These are phyloP conservation scores for Stemphylium beticola DNA, from an alignment of 2,329 filamentous ascomycete genomes.

Conservation along the genomic window DNA sequence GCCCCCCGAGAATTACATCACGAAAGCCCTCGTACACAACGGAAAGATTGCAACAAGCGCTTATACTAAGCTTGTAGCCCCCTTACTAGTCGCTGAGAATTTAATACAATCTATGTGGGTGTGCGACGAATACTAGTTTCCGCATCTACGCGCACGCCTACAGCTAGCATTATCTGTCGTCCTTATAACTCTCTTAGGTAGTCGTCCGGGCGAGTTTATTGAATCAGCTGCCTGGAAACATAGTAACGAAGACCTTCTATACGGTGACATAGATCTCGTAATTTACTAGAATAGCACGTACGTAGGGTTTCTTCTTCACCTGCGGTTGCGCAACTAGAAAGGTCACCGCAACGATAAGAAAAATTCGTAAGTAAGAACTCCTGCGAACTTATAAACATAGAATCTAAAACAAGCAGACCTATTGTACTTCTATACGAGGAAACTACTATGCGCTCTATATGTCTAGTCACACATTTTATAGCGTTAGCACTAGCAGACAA, in stretches of 20 bases:
- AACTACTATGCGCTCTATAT: not conserved
- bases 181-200: not conserved
- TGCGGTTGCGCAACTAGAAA: conserved; percentile 8
- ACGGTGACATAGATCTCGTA: conserved; percentile 4
- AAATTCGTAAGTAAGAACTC: not conserved
- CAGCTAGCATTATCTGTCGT: conserved; percentile 11
- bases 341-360: conserved; percentile 4
- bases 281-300: not conserved
- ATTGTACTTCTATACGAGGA: conserved; percentile 7
- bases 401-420: conserved; percentile 1
- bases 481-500: conserved; percentile 8
- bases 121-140: conserved; percentile 13
- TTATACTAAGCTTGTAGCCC: conserved; percentile 9
- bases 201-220: conserved; percentile 6
- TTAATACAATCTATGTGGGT: conserved; percentile 10
- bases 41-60: conserved; percentile 3
- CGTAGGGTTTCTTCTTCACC: not conserved
- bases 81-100: conserved; percentile 7
- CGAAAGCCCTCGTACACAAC: not conserved
- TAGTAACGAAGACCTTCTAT: conserved; percentile 8
- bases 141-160: conserved; percentile 8
- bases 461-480: conserved; percentile 2
- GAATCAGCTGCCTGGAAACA: conserved; percentile 4
- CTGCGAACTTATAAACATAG: no score
- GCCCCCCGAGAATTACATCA: conserved; percentile 1